phyloP scores from a whole-genome alignment of 2,329 filamentous ascomycete genomes.

The Colletotrichum eremochloae region DNA sequence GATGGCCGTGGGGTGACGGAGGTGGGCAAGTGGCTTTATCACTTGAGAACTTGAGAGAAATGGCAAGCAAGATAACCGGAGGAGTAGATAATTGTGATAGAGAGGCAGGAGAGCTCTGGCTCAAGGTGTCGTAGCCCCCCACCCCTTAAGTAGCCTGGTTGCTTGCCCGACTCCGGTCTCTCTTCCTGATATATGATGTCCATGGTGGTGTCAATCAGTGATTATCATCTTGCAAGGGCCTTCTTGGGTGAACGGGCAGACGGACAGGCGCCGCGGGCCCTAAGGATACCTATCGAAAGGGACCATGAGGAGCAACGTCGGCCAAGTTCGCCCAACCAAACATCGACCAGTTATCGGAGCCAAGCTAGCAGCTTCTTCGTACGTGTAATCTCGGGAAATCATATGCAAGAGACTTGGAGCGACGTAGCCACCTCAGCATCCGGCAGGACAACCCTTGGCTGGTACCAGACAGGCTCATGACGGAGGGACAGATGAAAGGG shows the following conservation, averaged over 20 bases:
- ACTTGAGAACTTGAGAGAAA: conserved; percentile 21
- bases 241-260: conserved; percentile 39
- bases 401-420: conserved; percentile 51
- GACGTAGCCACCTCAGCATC: conserved; percentile 48
- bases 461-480: conserved; percentile 21
- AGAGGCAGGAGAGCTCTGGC: conserved; percentile 24
- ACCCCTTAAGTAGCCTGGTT: conserved; percentile 40
- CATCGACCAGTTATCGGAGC: conserved; percentile 53
- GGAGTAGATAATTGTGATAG: conserved; percentile 9
- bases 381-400: conserved; percentile 52
- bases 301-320: conserved; percentile 27
- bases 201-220: conserved; percentile 43
- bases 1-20: conserved; percentile 16
- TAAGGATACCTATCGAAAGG: conserved; percentile 33
- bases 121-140: conserved; percentile 26
- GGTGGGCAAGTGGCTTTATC: conserved; percentile 19
- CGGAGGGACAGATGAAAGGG: conserved; percentile 22
- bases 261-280: conserved; percentile 28
- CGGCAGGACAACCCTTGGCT: conserved; percentile 47
- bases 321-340: conserved; percentile 52
- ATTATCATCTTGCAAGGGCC: conserved; percentile 38
- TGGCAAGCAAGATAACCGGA: conserved; percentile 11
- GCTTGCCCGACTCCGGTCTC: conserved; percentile 16
- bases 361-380: conserved; percentile 41
- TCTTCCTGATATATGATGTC: conserved; percentile 28